phyloP scores from a whole-genome alignment of 495 filamentous ascomycete genomes.

The Xylaria cubensis region DNA sequence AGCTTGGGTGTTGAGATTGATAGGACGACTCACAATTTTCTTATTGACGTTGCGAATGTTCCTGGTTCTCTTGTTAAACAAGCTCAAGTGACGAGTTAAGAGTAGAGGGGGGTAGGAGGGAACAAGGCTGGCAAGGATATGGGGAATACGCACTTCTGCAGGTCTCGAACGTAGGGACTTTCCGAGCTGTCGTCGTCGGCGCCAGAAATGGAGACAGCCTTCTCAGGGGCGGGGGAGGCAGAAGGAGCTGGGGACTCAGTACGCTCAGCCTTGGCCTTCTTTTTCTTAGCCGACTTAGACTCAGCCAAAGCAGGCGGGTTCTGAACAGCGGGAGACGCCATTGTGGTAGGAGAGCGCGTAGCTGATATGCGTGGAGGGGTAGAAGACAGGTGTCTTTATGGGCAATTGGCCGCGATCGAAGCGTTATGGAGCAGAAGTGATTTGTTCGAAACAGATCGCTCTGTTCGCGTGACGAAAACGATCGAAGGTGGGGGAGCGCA shows the following conservation, averaged over 20 bases:
- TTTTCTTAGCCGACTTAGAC: conserved; percentile 73
- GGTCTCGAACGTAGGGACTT: conserved; percentile 78
- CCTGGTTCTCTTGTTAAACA: conserved; percentile 56
- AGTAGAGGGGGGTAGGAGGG: conserved; percentile 11
- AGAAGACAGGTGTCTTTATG: conserved; percentile 2
- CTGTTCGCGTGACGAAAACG: conserved; percentile 24
- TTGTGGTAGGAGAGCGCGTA: conserved; percentile 37
- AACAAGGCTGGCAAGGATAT: not conserved
- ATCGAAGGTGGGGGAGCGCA: conserved; percentile 27
- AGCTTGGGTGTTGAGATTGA: conserved; percentile 21
- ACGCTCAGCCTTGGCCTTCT: conserved; percentile 71
- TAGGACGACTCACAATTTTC: conserved; percentile 72
- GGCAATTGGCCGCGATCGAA: not conserved
- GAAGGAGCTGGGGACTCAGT: conserved; percentile 55
- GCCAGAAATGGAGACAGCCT: conserved; percentile 45
- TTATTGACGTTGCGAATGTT: conserved; percentile 85
- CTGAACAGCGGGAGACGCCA: conserved; percentile 58
- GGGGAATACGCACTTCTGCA: conserved; percentile 71
- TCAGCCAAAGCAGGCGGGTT: conserved; percentile 56
- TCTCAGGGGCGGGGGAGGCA: conserved; percentile 49
- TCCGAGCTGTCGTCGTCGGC: conserved; percentile 63
- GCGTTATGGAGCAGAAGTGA: conserved; percentile 1
- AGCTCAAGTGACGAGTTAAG: conserved; percentile 20
- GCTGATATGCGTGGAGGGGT: conserved; percentile 15
- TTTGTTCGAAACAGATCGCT: conserved; percentile 14